phyloP scores from a whole-genome alignment of 2,329 filamentous ascomycete species.

The Fusarium sp. region DNA sequence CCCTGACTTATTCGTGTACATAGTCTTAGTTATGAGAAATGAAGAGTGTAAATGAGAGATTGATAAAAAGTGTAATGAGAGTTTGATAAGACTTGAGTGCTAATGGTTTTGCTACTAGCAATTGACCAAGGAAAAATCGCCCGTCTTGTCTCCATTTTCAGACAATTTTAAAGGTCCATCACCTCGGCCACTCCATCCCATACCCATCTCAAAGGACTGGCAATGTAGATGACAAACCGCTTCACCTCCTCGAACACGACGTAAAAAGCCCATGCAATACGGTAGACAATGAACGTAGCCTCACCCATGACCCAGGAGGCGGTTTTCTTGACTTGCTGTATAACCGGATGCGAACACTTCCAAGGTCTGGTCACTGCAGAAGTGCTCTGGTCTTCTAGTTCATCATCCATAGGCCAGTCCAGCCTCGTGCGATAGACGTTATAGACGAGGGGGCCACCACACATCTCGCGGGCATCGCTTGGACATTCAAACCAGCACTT shows the following conservation, averaged over 20 bases:
- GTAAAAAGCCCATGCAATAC: background rate
- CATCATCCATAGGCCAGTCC: background rate
- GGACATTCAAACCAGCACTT: background rate
- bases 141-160: background rate
- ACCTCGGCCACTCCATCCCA: background rate
- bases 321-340: background rate
- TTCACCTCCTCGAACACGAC: background rate
- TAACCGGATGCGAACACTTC: background rate
- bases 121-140: background rate
- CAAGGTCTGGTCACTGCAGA: background rate
- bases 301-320: background rate
- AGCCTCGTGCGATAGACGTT: background rate
- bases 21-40: background rate
- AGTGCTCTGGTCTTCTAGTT: background rate
- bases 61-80: background rate
- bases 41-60: background rate
- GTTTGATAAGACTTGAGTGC: background rate
- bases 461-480: background rate
- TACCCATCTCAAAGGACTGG: background rate
- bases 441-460: background rate
- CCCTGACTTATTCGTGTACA: background rate
- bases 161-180: background rate
- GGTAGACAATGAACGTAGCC: background rate
- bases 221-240: background rate
- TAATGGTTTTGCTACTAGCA: background rate